A percentile compares a stretch with the other conserved stretches of the same genome.
phyloP scores from a whole-genome alignment of 306 rosid species.

The Prunus persica region Prunus_persica_NCBIv2 NC_034014.1:9786501-9787000 shows the following conservation, averaged over 20 bases:
- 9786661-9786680: slow-evolving; percentile 5
- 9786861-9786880: not conserved
- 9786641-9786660: slow-evolving; percentile 5
- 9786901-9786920: slow-evolving; percentile 26
- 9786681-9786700: slow-evolving; percentile 19
- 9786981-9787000: not conserved
- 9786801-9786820: not conserved
- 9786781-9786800: not conserved
- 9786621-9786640: slow-evolving; percentile 26
- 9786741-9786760: no score
- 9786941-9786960: slow-evolving; percentile 25
- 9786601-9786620: slow-evolving; percentile 27
- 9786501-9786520: slow-evolving; percentile 20
- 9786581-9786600: not conserved
- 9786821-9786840: slow-evolving; percentile 30
- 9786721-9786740: slow-evolving; percentile 25
- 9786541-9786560: slow-evolving; percentile 35
- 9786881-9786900: slow-evolving; percentile 11
- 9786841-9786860: not conserved
- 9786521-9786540: slow-evolving; percentile 28
- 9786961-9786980: not conserved
- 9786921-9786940: slow-evolving; percentile 40
- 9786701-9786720: slow-evolving; percentile 17
- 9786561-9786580: slow-evolving; percentile 14
- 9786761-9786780: not conserved